Evolutionary conservation across 1,284 basidiomycete species (phyloP), one percentile per base, ranked within the genome.

Genomic region (Ustilago lituana): DNA sequence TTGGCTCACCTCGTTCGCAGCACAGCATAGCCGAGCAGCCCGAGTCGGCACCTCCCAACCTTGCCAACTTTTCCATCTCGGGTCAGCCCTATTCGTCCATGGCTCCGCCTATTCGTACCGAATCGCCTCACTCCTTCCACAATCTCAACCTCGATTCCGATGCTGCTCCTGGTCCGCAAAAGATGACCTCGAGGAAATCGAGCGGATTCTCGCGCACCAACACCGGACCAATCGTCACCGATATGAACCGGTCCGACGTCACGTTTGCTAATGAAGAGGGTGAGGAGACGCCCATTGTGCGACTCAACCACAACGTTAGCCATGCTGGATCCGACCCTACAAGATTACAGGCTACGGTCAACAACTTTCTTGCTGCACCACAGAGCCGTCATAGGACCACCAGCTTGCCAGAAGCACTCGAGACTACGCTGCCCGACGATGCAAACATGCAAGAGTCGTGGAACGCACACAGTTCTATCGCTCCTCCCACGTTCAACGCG

Each of bases 261-360:
- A 32, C 52, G 0, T 73, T 48, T 35, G 55, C 63, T 17, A 48
- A 56, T 27, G 75, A 75, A 24, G 75, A 77, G 29, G 75, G 66
- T 22, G 75, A 77, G 35, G 54, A 74, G 32, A 78, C 74, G 15
- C 74, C 76, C n/a, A 63, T 77, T 29, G 64, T 67, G 19, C 54
- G 66, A 26, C 37, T 59, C 40, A 54, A 54, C 24, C 54, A 56
- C 11, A 23, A 35, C 15, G 17, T 60, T 12, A 24, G 46, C 5
- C 64, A 61, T 35, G 39, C 57, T 44, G 43, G 22, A 19, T 59
- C 57, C 17, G 60, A 58, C 23, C 54, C 64, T 14, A 23, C 53
- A 17, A 36, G 40, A 15, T 27, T 67, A 54, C 65, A 54, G n/a
- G 26, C 49, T 11, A 49, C 41, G 20, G 22, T 54, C 26, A 51